Evolutionary conservation across 352 stramenopile genomes (phyloP).

Genomic region (Thraustochytrium sp.): DNA sequence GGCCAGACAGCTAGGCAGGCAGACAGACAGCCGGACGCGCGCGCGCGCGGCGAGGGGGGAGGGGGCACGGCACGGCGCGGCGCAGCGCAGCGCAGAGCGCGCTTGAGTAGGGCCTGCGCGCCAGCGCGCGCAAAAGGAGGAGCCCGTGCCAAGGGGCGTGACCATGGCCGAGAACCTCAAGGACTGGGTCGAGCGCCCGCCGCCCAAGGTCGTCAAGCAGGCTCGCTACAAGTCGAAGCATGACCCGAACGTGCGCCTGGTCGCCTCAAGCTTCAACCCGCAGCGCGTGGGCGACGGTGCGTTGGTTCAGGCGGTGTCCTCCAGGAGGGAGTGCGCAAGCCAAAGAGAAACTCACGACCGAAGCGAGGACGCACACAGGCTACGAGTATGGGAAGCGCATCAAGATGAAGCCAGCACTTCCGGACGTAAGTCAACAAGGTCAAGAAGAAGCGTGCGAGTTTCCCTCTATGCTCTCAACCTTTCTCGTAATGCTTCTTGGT

Average conservation of each 20-base stretch:
- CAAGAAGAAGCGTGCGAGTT: not conserved
- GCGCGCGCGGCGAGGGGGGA: too few relatives aligned
- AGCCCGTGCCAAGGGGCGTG: not conserved
- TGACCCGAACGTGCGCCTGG: not conserved
- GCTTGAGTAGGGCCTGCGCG: too few relatives aligned
- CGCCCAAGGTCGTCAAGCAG: not conserved
- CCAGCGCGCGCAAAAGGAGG: too few relatives aligned
- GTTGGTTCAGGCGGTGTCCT: not conserved
- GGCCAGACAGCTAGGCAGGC: too few relatives aligned
- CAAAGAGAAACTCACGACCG: not conserved
- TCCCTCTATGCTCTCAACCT: too few relatives aligned
- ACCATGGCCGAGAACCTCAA: constrained; percentile 17
- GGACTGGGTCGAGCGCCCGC: not conserved
- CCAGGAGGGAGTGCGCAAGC: not conserved
- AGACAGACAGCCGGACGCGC: too few relatives aligned
- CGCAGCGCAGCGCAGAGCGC: too few relatives aligned
- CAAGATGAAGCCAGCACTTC: constrained; percentile 14
- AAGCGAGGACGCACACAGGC: not conserved
- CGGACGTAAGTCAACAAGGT: not conserved
- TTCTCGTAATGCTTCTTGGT: too few relatives aligned
- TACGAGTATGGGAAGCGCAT: constrained; percentile 10
- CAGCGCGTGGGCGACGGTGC: not conserved
- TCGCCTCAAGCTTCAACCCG: not conserved
- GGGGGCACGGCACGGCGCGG: too few relatives aligned
- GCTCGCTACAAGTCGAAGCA: constrained; percentile 29